Evolutionary conservation across 1,139 yeast genomes (phyloP).

Genomic region (Wickerhamomyces sp.): DNA sequence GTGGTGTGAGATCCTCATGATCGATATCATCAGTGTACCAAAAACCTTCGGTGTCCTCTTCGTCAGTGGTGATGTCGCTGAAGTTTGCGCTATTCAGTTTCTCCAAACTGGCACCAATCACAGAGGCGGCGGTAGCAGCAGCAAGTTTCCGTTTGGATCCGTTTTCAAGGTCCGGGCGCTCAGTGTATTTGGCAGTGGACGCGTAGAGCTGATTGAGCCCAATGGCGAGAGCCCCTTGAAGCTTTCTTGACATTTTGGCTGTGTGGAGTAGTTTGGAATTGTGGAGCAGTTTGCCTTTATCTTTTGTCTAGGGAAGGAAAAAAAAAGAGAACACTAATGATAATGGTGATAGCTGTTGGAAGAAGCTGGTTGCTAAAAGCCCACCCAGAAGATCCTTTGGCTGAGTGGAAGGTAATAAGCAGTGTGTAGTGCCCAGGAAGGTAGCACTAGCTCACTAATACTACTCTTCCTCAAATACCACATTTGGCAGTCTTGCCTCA

Average conservation of each 20-base stretch:
- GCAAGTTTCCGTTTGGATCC: constrained; percentile 44
- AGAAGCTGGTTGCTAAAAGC: too few species aligned
- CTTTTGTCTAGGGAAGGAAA: too few species aligned
- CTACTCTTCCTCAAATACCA: too few species aligned
- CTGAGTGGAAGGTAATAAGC: too few species aligned
- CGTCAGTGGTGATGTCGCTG: constrained; percentile 19
- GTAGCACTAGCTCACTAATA: too few species aligned
- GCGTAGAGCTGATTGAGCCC: constrained; percentile 4
- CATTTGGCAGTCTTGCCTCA: too few species aligned
- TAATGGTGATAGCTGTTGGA: too few species aligned
- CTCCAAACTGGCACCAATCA: constrained; percentile 51
- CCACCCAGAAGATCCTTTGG: too few species aligned
- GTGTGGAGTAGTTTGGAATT: background rate
- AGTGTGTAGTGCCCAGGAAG: too few species aligned
- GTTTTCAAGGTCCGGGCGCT: constrained; percentile 11
- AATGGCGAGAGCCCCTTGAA: constrained; percentile 2
- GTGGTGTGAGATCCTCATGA: constrained; percentile 8
- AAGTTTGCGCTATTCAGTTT: constrained; percentile 24
- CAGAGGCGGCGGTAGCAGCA: constrained; percentile 54
- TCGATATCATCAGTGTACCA: constrained; percentile 1
- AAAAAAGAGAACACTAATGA: too few species aligned
- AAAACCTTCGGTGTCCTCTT: constrained; percentile 11
- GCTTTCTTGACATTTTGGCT: constrained; percentile 2
- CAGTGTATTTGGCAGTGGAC: constrained; percentile 1
- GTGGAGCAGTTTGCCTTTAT: background rate